Evolutionary conservation across 2,329 filamentous ascomycete genomes (phyloP).

Genomic region (Botrytis paeoniae): DNA sequence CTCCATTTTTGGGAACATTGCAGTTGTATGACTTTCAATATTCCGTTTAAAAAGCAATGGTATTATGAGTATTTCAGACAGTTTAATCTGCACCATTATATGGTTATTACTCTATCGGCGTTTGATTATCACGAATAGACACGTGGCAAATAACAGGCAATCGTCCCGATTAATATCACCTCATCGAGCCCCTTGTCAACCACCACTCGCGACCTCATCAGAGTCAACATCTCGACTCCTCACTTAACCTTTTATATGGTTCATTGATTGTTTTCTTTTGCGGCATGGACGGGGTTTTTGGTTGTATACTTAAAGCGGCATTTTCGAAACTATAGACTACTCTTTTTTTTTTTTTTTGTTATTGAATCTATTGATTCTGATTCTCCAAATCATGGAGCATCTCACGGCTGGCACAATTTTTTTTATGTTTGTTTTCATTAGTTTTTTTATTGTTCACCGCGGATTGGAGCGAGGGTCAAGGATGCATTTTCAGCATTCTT

Average conservation of each 20-base stretch:
- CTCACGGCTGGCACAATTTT: background rate
- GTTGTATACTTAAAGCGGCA: slow-evolving; percentile 17
- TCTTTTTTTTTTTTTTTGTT: slow-evolving; percentile 8
- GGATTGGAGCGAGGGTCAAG: slow-evolving; percentile 1
- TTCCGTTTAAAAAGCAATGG: background rate
- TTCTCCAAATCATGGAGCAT: slow-evolving; percentile 2
- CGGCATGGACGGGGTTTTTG: slow-evolving; percentile 15
- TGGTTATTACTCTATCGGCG: background rate
- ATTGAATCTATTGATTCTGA: slow-evolving; percentile 7
- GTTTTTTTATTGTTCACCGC: slow-evolving; percentile 5
- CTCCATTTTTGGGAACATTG: background rate
- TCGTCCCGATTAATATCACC: slow-evolving; percentile 8
- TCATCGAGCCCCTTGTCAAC: background rate
- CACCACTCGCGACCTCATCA: background rate
- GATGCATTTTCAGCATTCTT: slow-evolving; percentile 10
- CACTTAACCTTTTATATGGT: background rate
- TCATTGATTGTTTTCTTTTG: slow-evolving; percentile 6
- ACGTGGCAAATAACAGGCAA: background rate
- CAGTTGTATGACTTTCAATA: background rate
- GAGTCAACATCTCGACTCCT: background rate
- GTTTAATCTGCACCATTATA: background rate
- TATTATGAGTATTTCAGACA: background rate
- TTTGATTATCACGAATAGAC: background rate
- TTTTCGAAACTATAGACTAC: slow-evolving; percentile 19
- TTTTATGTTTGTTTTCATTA: slow-evolving; percentile 14